phyloP scores from a whole-genome alignment of 257 asterid species.

The Salvia splendens region DNA sequence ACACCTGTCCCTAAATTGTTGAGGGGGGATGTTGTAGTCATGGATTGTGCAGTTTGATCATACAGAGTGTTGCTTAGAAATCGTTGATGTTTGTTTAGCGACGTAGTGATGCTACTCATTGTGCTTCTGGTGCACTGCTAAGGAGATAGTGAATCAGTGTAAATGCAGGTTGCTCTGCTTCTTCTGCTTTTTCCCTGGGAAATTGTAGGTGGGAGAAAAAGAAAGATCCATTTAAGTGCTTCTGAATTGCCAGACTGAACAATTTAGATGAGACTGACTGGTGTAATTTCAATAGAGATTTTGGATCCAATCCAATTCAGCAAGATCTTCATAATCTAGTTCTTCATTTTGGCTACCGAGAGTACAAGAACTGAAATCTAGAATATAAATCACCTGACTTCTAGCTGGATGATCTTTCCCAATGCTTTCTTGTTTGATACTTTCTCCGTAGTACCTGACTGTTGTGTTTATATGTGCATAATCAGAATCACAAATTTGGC shows the following conservation, averaged over 20 bases:
- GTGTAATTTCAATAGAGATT: background rate
- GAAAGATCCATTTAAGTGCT: constrained; percentile 1
- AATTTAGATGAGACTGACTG: background rate
- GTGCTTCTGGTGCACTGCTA: background rate
- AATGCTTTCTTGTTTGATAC: constrained; percentile 16
- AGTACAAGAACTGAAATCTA: constrained; percentile 2
- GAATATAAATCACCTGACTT: background rate
- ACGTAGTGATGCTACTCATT: constrained; percentile 2
- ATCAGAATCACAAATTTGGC: background rate
- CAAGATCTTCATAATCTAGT: background rate
- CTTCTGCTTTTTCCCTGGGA: background rate
- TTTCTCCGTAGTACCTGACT: constrained; percentile 7
- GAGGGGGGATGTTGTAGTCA: background rate
- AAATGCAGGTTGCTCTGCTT: background rate
- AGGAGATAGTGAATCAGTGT: background rate
- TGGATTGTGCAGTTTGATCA: background rate
- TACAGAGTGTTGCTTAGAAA: background rate
- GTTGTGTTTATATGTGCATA: background rate
- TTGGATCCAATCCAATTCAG: background rate
- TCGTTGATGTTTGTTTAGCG: background rate
- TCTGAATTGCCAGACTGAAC: background rate
- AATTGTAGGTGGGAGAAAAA: background rate
- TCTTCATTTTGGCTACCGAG: background rate
- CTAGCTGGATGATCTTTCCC: constrained; percentile 7
- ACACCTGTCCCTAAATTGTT: background rate